Percentiles rank a stretch among this genome's conserved stretches.
These are phyloP conservation scores for Chaetomium olivaceum DNA, from an alignment of 2,329 filamentous ascomycete species.

Conservation along the genomic window DNA sequence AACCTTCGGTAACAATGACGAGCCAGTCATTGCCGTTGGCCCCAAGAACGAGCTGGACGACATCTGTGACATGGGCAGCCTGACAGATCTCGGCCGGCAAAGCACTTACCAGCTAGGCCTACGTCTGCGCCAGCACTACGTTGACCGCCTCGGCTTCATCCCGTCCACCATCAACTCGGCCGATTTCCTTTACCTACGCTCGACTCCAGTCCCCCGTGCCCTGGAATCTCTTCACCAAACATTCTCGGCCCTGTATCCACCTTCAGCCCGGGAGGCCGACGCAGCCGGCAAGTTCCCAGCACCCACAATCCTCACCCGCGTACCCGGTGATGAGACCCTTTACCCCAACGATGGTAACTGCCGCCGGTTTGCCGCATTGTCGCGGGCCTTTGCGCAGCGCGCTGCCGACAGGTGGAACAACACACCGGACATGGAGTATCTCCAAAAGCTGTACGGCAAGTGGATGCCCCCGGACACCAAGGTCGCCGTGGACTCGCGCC, in stretches of 20 bases:
- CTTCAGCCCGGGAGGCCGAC: slow-evolving; percentile 40
- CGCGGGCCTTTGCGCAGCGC: slow-evolving; percentile 69
- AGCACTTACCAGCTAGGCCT: slow-evolving; percentile 70
- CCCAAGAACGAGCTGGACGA: slow-evolving; percentile 70
- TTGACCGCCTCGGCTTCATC: slow-evolving; percentile 73
- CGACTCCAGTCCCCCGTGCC: slow-evolving; percentile 73
- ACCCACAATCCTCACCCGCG: slow-evolving; percentile 65
- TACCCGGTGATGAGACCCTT: slow-evolving; percentile 71
- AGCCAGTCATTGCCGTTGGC: slow-evolving; percentile 69
- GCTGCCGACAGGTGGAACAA: slow-evolving; percentile 73
- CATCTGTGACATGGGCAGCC: slow-evolving; percentile 76
- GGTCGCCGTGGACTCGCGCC: slow-evolving; percentile 81
- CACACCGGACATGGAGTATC: slow-evolving; percentile 77
- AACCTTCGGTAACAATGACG: slow-evolving; percentile 71
- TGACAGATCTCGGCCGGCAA: slow-evolving; percentile 73
- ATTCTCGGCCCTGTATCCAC: slow-evolving; percentile 73
- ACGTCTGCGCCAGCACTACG: slow-evolving; percentile 69
- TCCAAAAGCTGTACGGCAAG: slow-evolving; percentile 74
- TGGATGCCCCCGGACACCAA: slow-evolving; percentile 77
- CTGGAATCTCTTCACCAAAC: slow-evolving; percentile 76
- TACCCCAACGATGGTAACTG: slow-evolving; percentile 78
- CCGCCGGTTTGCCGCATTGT: slow-evolving; percentile 68
- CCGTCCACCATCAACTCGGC: slow-evolving; percentile 54
- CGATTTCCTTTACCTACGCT: slow-evolving; percentile 69
- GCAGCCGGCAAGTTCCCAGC: slow-evolving; percentile 50